Base-by-base conservation (phyloP, 352 stramenopile genomes). In the Globisporangium spiculum region DNA sequence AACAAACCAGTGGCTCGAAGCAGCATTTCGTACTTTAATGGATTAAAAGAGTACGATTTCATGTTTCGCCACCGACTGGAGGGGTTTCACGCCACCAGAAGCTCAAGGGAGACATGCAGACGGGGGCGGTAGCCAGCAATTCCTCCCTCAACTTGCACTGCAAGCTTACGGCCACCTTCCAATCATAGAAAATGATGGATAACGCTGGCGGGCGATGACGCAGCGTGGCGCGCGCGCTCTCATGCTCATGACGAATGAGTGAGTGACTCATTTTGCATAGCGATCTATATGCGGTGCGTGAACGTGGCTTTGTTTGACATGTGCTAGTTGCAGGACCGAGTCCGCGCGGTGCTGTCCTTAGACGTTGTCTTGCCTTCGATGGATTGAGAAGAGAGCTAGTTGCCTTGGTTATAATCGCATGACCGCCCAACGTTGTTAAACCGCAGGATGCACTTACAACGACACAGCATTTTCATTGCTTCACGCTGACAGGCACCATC, bases 21-120 rank as follows among this genome's bases (percentile, higher is more conserved):
- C 62, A 67, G 62, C 48, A 67, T 58, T 60, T 30, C 62, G 62
- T 24, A 67, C 48, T 60, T 67, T 50, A 67, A 0, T 7, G 20
- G n/a, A 22, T 32, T 2, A 7, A 4, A 22, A 36, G 3, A 30
- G 46, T 64, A 64, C 12, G 16, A 32, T 36, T 12, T 8, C 20
- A n/a, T 2, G 8, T 30, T 61, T n/a, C 5, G 18, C 7, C 27
- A 59, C 53, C 16, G 53, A 22, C 53, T 36, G 14, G n/a, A 27
- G 14, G 7, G 44, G 53, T 22, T 34, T 36, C 18, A 1, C 20
- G 24, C 7, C 56, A 61, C 32, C 56, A 61, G 4, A 30, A 61
- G 30, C 20, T 36, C 56, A 46, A 38, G 10, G 30, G 30, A 61
- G 56, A 61, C 32, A 61, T 26, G 56, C 18, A 48, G 20, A 46